Base-by-base conservation (phyloP, 1,284 basidiomycete genomes). In the Ceratobasidium sp. region DNA sequence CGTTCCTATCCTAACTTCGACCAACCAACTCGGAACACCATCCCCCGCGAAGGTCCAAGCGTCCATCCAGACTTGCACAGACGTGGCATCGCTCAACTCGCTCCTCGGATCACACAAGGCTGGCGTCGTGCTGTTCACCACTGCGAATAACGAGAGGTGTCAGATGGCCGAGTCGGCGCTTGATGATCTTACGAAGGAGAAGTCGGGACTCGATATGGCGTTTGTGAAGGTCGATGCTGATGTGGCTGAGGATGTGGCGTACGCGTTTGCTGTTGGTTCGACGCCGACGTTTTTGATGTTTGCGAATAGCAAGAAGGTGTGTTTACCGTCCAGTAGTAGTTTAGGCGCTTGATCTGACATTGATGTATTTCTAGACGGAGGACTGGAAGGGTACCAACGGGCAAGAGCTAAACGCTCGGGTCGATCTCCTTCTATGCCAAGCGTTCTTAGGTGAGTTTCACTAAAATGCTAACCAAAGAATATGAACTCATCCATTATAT, bases 211-310 rank as follows among this genome's bases (percentile, higher is more conserved):
- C 19, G 87, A 85, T 7, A 86, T 89, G 17, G 92, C 89, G 1
- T 96, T 96, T 79, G 88, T 91, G 8, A 94, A 94, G 83, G 87
- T 96, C 48, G 94, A 96, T 83, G 83, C n/a, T 94, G 77, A 88
- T 87, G 92, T 91, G 14, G 0, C 82, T 89, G 81, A 80, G 84
- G 6, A 83, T 84, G 59, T 95, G 36, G 93, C 91, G 0, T 79
- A 83, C 0, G 85, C 91, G 79, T 93, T 89, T 83, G 85, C 87
- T 2, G 88, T 97, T 0, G 82, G 86, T n/a, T 94, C 87, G 0
- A 96, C 93, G 0, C 95, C 95, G 2, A 96, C 94, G 2, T 96
- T 96, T 81, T 84, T 92, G 65, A 95, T 94, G 83, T 96, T 94
- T 84, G 81, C 91, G 77, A 86, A 93, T 76, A 92, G 91, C 0